Conservation (phyloP, 2,329 filamentous ascomycete species). For the Beauveria asiatica region DNA sequence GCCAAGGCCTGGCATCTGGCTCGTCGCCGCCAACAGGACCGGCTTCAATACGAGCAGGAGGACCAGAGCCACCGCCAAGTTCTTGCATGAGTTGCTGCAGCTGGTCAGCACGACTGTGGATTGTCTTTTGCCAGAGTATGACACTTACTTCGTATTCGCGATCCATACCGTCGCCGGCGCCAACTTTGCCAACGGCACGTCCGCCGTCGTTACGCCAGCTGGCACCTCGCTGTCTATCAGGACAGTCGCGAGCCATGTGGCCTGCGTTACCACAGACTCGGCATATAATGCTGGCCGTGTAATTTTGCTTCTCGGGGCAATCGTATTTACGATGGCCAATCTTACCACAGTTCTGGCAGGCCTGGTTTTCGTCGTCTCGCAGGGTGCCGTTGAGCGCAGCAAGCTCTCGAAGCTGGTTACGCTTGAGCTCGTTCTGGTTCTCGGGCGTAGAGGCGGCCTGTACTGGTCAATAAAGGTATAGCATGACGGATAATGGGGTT, state of each 20-base stretch:
- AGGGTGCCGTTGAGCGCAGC: constrained; percentile 97
- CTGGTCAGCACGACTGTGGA: constrained; percentile 28
- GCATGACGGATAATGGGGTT: neutral
- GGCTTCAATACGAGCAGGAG: constrained; percentile 78
- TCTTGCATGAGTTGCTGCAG: constrained; percentile 92
- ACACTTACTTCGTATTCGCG: constrained; percentile 82
- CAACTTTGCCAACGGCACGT: constrained; percentile 56
- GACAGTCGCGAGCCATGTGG: constrained; percentile 97
- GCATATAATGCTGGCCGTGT: constrained; percentile 98
- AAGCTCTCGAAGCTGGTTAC: constrained; percentile 95
- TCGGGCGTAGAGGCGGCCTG: constrained; percentile 97
- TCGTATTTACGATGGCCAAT: constrained; percentile 99
- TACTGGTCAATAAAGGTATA: constrained; percentile 17
- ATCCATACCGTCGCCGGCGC: constrained; percentile 75
- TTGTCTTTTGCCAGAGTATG: neutral
- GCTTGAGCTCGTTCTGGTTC: constrained; percentile 97
- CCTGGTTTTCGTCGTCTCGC: constrained; percentile 97
- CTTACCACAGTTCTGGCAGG: constrained; percentile 98
- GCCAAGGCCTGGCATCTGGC: constrained; percentile 72
- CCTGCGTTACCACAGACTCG: constrained; percentile 96
- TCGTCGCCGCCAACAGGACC: constrained; percentile 56
- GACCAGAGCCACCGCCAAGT: constrained; percentile 65
- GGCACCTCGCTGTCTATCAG: constrained; percentile 80
- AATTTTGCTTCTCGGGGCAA: constrained; percentile 95
- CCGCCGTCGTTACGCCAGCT: constrained; percentile 75